Evolutionary conservation across 176 grass and related monocot species (phyloP).

Genomic region (Musa acuminata): DNA sequence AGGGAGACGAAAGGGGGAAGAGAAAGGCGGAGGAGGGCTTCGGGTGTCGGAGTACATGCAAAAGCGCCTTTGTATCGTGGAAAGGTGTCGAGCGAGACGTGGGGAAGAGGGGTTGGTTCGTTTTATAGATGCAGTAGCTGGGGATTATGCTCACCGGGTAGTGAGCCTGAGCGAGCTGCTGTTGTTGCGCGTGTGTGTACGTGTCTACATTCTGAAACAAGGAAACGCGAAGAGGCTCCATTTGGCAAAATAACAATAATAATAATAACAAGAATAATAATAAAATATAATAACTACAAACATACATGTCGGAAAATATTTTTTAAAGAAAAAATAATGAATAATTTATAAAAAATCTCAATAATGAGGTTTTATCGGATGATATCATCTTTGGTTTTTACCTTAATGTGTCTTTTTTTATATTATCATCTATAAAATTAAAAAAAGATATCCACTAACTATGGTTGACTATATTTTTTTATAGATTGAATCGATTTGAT

Average conservation of each 20-base stretch:
- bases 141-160: not conserved
- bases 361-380: no score
- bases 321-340: no score
- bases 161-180: not conserved
- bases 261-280: no score
- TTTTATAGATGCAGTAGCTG: not conserved
- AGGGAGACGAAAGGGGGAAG: not conserved
- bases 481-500: no score
- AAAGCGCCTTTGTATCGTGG: not conserved
- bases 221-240: not conserved
- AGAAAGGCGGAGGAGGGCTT: not conserved
- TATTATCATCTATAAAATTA: no score
- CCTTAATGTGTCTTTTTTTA: no score
- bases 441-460: no score
- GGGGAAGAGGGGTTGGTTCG: not conserved
- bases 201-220: not conserved
- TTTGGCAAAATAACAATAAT: not conserved
- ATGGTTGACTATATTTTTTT: no score
- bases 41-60: not conserved
- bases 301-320: no score
- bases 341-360: no score
- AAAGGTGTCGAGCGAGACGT: not conserved
- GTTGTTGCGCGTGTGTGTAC: not conserved
- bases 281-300: no score
- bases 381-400: no score